Evolutionary conservation across 2,329 filamentous ascomycete species (phyloP), one percentile per base, ranked within the genome.

Genomic region (Xylaria hypoxylon): DNA sequence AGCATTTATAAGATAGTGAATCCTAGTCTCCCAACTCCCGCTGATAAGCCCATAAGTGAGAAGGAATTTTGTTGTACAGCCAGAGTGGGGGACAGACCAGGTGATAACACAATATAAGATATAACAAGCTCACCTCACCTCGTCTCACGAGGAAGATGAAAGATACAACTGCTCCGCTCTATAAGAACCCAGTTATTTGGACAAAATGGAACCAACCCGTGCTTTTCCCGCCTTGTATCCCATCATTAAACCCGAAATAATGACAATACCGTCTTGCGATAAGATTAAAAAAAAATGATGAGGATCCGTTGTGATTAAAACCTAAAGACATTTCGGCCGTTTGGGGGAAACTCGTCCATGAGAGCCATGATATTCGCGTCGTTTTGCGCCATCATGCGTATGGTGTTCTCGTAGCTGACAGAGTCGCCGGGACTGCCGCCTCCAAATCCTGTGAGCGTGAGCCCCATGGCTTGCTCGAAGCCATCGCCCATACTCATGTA

Each of bases 391-490:
- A 74, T 74, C 40, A 73, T 73, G 31, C 72, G 72, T 53, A 73
- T 67, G 38, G 64, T 74, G 47, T 74, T 69, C 58, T 74, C 72
- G 48, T 73, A 73, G 28, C 64, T 71, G 50, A 60, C 57, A 2
- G 64, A 64, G 59, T 72, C 71, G 38, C 74, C 70, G 2, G 71
- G 71, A 28, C 71, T 72, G 1, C 75, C 75, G 53, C 74, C 76
- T 8, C 71, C 73, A 17, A 80, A 76, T 5, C 77, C 80, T 11
- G 77, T 78, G 44, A 83, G 71, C 2, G 80, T 81, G 62, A 81
- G 74, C 44, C 80, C 80, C 77, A 82, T 78, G n/a, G 80, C 81
- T 59, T 82, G 79, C 59, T 80, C 80, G 61, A 81, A 80, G 13
- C 79, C 80, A 60, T 81, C 79, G 24, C 77, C 78, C 22, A 81